These are phyloP conservation scores for Sarocladium brachiariae DNA, from an alignment of 2,329 filamentous ascomycete genomes.

Conservation along the genomic window DNA sequence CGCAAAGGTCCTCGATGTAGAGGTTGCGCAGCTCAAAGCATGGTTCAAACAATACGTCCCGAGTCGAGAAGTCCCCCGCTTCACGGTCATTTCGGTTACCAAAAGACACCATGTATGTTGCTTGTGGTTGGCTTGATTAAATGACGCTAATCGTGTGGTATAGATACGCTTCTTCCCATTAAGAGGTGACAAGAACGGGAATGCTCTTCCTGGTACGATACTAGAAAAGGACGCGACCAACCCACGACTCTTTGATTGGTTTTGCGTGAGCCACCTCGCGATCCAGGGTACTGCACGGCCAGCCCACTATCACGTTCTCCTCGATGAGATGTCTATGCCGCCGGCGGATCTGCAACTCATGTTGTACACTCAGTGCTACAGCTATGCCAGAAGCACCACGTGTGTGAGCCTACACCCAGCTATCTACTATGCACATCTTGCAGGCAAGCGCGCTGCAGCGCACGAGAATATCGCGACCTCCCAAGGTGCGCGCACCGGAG, in stretches of 20 bases:
- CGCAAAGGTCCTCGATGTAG: slow-evolving; percentile 67
- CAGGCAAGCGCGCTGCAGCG: slow-evolving; percentile 68
- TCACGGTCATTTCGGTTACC: slow-evolving; percentile 81
- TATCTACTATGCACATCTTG: slow-evolving; percentile 93
- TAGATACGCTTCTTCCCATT: slow-evolving; percentile 67
- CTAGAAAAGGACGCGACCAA: slow-evolving; percentile 88
- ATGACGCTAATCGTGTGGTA: neutral
- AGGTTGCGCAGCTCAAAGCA: slow-evolving; percentile 64
- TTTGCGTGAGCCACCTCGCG: slow-evolving; percentile 55
- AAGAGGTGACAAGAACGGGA: slow-evolving; percentile 63
- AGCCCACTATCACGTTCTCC: slow-evolving; percentile 83
- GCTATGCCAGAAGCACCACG: slow-evolving; percentile 86
- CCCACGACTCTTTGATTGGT: slow-evolving; percentile 87
- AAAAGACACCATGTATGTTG: slow-evolving; percentile 78
- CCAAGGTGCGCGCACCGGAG: slow-evolving; percentile 35
- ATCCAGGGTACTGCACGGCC: slow-evolving; percentile 93
- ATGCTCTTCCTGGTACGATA: slow-evolving; percentile 78
- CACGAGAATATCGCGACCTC: slow-evolving; percentile 55
- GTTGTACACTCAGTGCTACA: slow-evolving; percentile 92
- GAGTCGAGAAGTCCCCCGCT: slow-evolving; percentile 45
- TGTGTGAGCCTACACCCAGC: slow-evolving; percentile 85
- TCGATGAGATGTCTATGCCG: slow-evolving; percentile 67
- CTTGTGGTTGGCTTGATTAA: neutral
- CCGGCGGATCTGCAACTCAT: slow-evolving; percentile 72
- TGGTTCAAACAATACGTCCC: slow-evolving; percentile 38